Evolutionary conservation across 495 filamentous ascomycete species (phyloP), one percentile per base, ranked within the genome.

Genomic region (Extremus antarcticus): DNA sequence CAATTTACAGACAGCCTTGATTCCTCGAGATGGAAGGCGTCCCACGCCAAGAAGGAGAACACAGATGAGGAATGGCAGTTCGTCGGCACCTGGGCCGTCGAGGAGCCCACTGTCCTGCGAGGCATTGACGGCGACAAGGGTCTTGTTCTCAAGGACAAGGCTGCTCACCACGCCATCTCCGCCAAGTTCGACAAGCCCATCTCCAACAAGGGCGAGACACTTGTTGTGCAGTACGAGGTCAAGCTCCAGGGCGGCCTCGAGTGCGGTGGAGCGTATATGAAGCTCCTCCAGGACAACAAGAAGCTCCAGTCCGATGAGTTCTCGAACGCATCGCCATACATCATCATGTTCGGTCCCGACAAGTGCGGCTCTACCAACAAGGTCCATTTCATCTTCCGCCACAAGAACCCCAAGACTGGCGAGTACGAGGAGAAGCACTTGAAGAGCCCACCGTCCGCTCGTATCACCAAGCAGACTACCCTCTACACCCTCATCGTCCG

Each of bases 391-490:
- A 99, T 99, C 73, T 94, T 99, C 85, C 91, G 92, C 70, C 94
- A 97, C 87, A 99, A 97, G 86, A 99, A 97, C 82, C 94, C 94
- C 66, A 97, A 95, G 86, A 96, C 89, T 48, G 90, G 92, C 72
- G 91, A 96, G 73, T 99, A 99, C 65, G 92, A 97, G 80, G 94
- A 99, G 86, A 99, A 99, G 82, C 94, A 99, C 75, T 79, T 97
- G 51, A 86, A 80, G 70, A 78, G 79, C 63, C 82, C 92, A 40
- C 89, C 94, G 41, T 74, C 83, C 49, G 90, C 91, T 66, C 84
- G 83, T 65, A 94, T 91, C 68, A 78, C 79, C 74, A 96, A 96
- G 82, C 82, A 85, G 59, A 86, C 88, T 51, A 82, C 90, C 62
- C 81, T 99, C 45, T 99, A 99, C 77, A 97, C 94, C 47, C 78